These are phyloP conservation scores for Astragalus membranaceus DNA, from an alignment of 306 rosid species.

Conservation along the genomic window DNA sequence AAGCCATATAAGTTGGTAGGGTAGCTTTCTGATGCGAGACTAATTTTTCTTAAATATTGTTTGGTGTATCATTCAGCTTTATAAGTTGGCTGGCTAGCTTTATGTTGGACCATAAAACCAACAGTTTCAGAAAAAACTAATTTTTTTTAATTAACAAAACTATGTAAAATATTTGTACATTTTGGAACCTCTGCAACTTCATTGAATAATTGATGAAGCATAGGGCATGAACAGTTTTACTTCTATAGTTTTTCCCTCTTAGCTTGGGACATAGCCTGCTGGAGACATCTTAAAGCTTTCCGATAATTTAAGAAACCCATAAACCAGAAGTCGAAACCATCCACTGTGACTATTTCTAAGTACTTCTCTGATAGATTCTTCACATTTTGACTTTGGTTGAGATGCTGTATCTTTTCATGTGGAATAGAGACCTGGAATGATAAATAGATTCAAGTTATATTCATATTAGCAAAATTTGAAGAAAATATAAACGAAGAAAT, in stretches of 20 bases:
- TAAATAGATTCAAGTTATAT: neutral
- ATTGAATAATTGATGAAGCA: conserved; percentile 18
- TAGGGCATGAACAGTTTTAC: neutral
- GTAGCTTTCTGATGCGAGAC: too few species aligned
- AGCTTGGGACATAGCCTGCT: conserved; percentile 29
- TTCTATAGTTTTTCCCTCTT: neutral
- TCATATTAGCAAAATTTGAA: neutral
- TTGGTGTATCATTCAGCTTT: too few species aligned
- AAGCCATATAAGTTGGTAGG: too few species aligned
- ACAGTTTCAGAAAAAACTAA: neutral
- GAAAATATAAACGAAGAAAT: neutral
- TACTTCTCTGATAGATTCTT: conserved; percentile 6
- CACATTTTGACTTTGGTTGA: conserved; percentile 14
- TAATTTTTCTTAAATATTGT: too few species aligned
- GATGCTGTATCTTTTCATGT: conserved; percentile 8
- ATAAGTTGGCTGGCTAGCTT: too few species aligned
- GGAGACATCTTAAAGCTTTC: neutral
- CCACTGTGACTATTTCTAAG: neutral
- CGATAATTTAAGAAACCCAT: conserved; percentile 1
- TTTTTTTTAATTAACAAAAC: neutral
- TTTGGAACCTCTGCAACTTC: neutral
- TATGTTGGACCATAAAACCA: neutral
- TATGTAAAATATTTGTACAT: conserved; percentile 31
- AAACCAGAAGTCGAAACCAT: conserved; percentile 15
- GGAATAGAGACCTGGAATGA: neutral